phyloP scores from a whole-genome alignment of 306 rosid genomes.

The Cyamopsis tetragonoloba region DNA sequence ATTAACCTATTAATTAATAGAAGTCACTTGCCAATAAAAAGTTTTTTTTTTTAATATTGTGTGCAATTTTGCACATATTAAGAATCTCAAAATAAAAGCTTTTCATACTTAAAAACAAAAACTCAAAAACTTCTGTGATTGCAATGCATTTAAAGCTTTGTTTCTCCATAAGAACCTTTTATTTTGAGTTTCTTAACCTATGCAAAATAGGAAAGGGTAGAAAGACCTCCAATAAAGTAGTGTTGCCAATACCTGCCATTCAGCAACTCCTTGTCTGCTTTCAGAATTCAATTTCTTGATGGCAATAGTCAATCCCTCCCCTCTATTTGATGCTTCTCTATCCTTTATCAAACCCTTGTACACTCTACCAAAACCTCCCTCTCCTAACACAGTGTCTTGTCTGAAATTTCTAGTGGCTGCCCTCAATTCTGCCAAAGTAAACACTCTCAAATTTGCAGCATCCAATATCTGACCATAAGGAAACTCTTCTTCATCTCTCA shows the following conservation, averaged over 20 bases:
- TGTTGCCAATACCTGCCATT: conserved; percentile 69
- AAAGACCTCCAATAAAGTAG: too few relatives aligned
- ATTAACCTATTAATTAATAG: too few relatives aligned
- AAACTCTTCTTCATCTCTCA: conserved; percentile 53
- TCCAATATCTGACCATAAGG: conserved; percentile 73
- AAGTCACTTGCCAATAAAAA: neutral
- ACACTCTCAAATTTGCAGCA: conserved; percentile 52
- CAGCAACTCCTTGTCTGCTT: conserved; percentile 71
- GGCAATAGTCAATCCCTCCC: conserved; percentile 47
- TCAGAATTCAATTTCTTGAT: conserved; percentile 66
- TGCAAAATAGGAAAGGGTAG: too few relatives aligned
- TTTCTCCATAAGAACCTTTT: too few relatives aligned
- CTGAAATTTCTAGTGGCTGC: conserved; percentile 71
- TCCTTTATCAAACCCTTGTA: conserved; percentile 79
- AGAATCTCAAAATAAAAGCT: too few relatives aligned
- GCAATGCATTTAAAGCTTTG: too few relatives aligned
- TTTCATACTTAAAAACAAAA: too few relatives aligned
- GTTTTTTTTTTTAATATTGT: too few relatives aligned
- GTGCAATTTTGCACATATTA: too few relatives aligned
- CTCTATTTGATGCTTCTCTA: conserved; percentile 33
- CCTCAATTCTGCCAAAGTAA: conserved; percentile 59
- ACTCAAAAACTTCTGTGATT: too few relatives aligned
- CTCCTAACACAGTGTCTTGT: conserved; percentile 58
- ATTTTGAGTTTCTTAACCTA: too few relatives aligned
- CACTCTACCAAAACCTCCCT: conserved; percentile 92